These are phyloP conservation scores for Inonotus obliquus DNA, from an alignment of 1,284 basidiomycete species.

Conservation along the genomic window DNA sequence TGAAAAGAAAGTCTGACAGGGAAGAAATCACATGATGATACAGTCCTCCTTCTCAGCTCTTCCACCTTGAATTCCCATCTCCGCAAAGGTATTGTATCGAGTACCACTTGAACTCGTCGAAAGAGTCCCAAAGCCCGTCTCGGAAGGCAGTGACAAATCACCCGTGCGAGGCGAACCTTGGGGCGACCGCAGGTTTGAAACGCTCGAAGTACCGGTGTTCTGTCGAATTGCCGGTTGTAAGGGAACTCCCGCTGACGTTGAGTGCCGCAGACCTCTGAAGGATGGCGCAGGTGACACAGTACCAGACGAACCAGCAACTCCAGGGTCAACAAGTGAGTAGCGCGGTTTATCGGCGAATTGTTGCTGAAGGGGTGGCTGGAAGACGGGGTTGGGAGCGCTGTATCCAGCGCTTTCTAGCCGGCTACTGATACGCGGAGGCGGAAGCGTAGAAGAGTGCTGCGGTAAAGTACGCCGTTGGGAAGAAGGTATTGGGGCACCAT, in stretches of 20 bases:
- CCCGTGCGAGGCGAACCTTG: background rate
- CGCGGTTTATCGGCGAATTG: slow-evolving; percentile 33
- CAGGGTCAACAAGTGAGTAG: slow-evolving; percentile 37
- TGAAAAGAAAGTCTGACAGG: background rate
- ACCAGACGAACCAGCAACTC: slow-evolving; percentile 6
- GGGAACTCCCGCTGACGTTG: background rate
- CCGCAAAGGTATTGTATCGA: slow-evolving; percentile 80
- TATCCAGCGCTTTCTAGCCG: background rate
- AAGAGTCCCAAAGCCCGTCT: background rate
- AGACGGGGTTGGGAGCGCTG: background rate
- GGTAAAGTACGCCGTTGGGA: slow-evolving; percentile 2
- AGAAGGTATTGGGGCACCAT: background rate
- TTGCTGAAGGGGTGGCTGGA: background rate
- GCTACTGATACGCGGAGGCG: background rate
- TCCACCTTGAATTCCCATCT: slow-evolving; percentile 85
- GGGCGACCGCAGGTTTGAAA: background rate
- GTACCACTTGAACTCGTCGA: slow-evolving; percentile 21
- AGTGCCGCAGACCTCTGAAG: background rate
- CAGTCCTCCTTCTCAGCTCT: slow-evolving; percentile 80
- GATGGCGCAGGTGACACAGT: background rate
- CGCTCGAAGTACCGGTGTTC: background rate
- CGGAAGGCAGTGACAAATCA: background rate
- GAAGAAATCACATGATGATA: slow-evolving; percentile 60
- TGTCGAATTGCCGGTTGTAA: background rate
- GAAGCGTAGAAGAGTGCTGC: slow-evolving; percentile 17